Evolutionary conservation across 2,329 filamentous ascomycete species (phyloP).

Genomic region (Penicillium sp.): DNA sequence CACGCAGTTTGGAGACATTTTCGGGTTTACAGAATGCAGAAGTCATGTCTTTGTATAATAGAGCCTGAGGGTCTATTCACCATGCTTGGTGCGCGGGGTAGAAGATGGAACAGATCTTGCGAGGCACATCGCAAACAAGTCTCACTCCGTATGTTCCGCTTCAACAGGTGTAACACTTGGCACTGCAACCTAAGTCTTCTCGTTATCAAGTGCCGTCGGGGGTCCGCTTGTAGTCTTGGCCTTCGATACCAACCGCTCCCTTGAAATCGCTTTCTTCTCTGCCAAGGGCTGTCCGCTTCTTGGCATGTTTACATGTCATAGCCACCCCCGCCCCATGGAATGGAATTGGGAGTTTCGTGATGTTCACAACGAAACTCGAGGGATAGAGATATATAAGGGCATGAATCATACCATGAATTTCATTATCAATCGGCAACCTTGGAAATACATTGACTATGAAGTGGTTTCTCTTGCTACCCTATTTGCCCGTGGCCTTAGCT

Average conservation of each 20-base stretch:
- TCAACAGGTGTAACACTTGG: background rate
- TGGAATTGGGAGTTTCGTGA: constrained; percentile 9
- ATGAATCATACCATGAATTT: background rate
- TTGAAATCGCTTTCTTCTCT: constrained; percentile 5
- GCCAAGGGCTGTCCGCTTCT: constrained; percentile 17
- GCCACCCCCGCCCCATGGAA: constrained; percentile 6
- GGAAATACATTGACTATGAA: constrained; percentile 14
- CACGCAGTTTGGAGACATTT: too few relatives aligned
- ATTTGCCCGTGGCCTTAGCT: constrained; percentile 15
- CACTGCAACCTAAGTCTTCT: constrained; percentile 21
- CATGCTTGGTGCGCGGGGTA: background rate
- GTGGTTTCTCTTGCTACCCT: constrained; percentile 10
- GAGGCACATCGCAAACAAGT: too few relatives aligned
- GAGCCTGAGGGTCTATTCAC: too few relatives aligned
- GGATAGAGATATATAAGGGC: background rate
- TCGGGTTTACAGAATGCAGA: too few relatives aligned
- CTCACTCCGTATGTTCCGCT: background rate
- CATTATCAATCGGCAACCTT: background rate
- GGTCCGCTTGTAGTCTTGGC: constrained; percentile 12
- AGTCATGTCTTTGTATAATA: background rate
- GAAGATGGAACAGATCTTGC: background rate
- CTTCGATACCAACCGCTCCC: constrained; percentile 7
- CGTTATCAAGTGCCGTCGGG: constrained; percentile 19
- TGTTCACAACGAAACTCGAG: background rate
- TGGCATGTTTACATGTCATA: constrained; percentile 5